phyloP scores from a whole-genome alignment of 371 early-diverging fungal genomes.

The Syncephalastrum sp. region DNA sequence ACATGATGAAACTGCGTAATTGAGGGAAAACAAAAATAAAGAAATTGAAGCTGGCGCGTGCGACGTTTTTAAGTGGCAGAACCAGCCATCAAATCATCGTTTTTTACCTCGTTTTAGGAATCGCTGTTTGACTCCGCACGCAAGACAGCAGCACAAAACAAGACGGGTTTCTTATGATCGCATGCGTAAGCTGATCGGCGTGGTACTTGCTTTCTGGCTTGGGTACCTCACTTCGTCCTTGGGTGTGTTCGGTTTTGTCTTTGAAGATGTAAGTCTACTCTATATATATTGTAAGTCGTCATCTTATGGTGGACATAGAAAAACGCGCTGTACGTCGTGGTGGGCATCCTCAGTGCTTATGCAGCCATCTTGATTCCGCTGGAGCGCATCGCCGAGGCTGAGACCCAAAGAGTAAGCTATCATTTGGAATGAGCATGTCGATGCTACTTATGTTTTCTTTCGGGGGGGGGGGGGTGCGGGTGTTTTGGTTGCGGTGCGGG shows the following conservation, averaged over 20 bases:
- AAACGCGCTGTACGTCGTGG: constrained; percentile 10
- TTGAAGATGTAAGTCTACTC: constrained; percentile 10
- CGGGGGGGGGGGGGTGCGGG: neutral
- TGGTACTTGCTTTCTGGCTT: constrained; percentile 24
- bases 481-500: too few relatives aligned
- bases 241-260: constrained; percentile 13
- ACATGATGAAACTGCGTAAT: too few relatives aligned
- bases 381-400: constrained; percentile 21
- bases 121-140: too few relatives aligned
- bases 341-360: constrained; percentile 9
- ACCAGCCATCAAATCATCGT: too few relatives aligned
- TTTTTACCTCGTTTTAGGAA: too few relatives aligned
- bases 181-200: constrained; percentile 21
- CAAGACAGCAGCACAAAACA: too few relatives aligned
- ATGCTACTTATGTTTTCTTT: too few relatives aligned
- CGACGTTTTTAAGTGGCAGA: too few relatives aligned
- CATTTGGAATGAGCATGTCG: neutral
- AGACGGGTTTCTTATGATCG: constrained; percentile 1
- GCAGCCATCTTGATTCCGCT: constrained; percentile 19
- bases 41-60: too few relatives aligned
- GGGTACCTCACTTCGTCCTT: constrained; percentile 23
- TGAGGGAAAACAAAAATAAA: too few relatives aligned
- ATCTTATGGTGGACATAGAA: constrained; percentile 9
- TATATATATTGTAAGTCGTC: neutral
- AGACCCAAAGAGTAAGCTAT: constrained; percentile 15